These are phyloP conservation scores for Pythium rhizo-oryzae DNA, from an alignment of 352 stramenopile species.

Conservation along the genomic window DNA sequence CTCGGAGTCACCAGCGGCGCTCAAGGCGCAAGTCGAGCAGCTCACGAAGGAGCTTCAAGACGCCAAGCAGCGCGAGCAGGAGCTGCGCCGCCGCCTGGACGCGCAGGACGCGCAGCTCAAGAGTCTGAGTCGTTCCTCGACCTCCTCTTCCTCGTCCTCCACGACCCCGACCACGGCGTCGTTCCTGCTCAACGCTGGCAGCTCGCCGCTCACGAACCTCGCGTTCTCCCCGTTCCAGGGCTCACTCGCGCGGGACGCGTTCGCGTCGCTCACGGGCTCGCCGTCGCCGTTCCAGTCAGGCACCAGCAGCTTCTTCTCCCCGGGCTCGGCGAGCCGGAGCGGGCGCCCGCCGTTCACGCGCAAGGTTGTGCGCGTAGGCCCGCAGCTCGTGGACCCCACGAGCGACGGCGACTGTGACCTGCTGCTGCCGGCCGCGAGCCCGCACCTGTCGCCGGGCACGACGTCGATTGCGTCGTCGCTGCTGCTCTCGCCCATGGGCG, in stretches of 20 bases:
- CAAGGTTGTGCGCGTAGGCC: conserved; percentile 27
- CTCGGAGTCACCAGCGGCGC: conserved; percentile 7
- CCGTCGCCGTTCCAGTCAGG: conserved; percentile 27
- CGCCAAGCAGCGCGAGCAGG: conserved; percentile 25
- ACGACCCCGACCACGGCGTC: conserved; percentile 4
- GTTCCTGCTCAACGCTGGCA: conserved; percentile 23
- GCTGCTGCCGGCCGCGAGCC: conserved; percentile 11
- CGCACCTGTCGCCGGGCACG: conserved; percentile 24
- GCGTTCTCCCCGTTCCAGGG: conserved; percentile 29
- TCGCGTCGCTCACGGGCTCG: conserved; percentile 20
- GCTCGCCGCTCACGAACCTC: conserved; percentile 31
- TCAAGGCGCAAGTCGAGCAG: conserved; percentile 27
- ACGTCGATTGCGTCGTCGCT: conserved; percentile 31
- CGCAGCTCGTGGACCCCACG: conserved; percentile 32
- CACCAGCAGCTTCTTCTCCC: conserved; percentile 22
- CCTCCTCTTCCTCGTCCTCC: neutral
- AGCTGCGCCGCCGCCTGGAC: conserved; percentile 32
- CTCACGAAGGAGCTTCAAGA: conserved; percentile 32
- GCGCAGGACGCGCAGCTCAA: conserved; percentile 32
- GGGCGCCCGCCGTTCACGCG: conserved; percentile 24
- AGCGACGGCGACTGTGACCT: conserved; percentile 18
- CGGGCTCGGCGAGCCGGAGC: conserved; percentile 13
- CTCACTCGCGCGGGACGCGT: conserved; percentile 17
- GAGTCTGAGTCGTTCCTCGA: conserved; percentile 11
- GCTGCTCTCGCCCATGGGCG: conserved; percentile 23